phyloP scores from a whole-genome alignment of 2,329 filamentous ascomycete species.

The Exophiala sp. region DNA sequence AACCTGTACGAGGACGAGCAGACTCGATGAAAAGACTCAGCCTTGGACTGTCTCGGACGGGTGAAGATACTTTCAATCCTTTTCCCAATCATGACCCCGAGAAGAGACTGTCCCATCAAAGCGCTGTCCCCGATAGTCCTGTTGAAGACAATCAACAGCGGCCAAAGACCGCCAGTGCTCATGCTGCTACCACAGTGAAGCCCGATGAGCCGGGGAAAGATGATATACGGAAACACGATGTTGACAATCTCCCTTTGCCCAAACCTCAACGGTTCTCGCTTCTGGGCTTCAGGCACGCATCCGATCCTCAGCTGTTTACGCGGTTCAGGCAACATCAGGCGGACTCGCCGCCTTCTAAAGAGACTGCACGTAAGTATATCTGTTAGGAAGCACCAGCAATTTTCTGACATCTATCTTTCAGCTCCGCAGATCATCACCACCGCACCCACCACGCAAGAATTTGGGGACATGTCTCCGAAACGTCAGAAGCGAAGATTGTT shows the following conservation, averaged over 20 bases:
- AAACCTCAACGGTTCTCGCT: conserved; percentile 58
- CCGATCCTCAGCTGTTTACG: conserved; percentile 80
- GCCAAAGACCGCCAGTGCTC: conserved; percentile 6
- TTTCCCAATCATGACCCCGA: conserved; percentile 19
- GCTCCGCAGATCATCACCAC: conserved; percentile 81
- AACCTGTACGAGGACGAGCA: conserved; percentile 11
- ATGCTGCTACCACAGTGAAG: not conserved
- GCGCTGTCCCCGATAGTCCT: not conserved
- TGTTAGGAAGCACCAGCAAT: not conserved
- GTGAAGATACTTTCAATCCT: conserved; percentile 18
- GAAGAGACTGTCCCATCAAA: conserved; percentile 1
- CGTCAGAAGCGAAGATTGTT: conserved; percentile 24
- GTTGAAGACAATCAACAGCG: not conserved
- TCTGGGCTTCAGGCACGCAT: conserved; percentile 85
- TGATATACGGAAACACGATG: not conserved
- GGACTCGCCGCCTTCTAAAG: conserved; percentile 35
- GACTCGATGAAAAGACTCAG: conserved; percentile 25
- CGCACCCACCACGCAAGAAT: conserved; percentile 68
- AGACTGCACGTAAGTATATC: conserved; percentile 38
- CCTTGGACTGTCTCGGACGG: conserved; percentile 21
- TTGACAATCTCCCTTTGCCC: conserved; percentile 33
- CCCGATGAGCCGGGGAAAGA: conserved; percentile 2
- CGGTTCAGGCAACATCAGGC: conserved; percentile 63
- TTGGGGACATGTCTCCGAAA: conserved; percentile 41
- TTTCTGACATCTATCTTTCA: conserved; percentile 20